Percentiles rank a stretch among this genome's conserved stretches.
These are phyloP conservation scores for Flaveria floridana DNA, from an alignment of 140 eudicot species.

Conservation along the genomic window DNA sequence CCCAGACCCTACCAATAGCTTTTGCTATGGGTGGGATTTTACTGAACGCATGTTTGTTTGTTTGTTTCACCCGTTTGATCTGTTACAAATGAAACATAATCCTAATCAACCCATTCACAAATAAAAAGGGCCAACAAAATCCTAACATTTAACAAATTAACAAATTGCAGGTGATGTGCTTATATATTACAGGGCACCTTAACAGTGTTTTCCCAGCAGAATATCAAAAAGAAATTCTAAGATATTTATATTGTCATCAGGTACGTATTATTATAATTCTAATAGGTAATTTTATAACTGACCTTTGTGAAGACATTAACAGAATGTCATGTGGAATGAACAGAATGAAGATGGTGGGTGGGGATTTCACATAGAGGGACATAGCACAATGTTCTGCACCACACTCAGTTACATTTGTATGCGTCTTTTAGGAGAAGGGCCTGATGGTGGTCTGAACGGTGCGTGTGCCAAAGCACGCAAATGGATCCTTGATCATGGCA, in stretches of 20 bases:
- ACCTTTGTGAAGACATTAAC: background rate
- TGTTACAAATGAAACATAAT: background rate
- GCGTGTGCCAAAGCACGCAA: constrained; percentile 67
- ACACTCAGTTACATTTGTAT: constrained; percentile 61
- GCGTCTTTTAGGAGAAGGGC: constrained; percentile 74
- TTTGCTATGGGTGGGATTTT: too few species aligned
- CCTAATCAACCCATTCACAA: background rate
- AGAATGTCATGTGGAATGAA: background rate
- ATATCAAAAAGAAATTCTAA: constrained; percentile 59
- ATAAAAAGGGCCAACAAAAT: background rate
- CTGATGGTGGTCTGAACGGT: constrained; percentile 56
- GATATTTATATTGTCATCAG: constrained; percentile 68
- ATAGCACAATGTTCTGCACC: constrained; percentile 76
- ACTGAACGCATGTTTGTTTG: too few species aligned
- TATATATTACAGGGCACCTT: constrained; percentile 71
- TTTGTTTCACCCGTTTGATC: background rate
- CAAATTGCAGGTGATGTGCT: constrained; percentile 52
- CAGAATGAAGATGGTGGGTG: constrained; percentile 93
- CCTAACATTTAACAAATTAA: background rate
- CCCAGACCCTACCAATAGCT: too few species aligned
- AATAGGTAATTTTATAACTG: background rate
- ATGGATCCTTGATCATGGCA: constrained; percentile 85
- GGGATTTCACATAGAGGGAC: constrained; percentile 83
- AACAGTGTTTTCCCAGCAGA: constrained; percentile 53
- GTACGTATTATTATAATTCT: constrained; percentile 27